phyloP scores from a whole-genome alignment of 805 yeast species.

The Candida boleticola region DNA sequence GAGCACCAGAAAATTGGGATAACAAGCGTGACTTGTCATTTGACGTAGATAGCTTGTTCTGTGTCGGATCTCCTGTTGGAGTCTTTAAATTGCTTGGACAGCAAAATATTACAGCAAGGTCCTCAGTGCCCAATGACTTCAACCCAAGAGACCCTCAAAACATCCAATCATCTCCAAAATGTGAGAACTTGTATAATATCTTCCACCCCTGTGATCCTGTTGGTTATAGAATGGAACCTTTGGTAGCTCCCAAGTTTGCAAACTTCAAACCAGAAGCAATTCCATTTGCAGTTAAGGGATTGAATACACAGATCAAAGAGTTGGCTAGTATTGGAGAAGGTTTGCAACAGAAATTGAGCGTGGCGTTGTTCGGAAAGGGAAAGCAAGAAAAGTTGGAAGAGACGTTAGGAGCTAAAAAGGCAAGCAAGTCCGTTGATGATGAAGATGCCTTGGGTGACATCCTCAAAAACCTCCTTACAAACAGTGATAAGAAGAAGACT shows the following conservation, averaged over 20 bases:
- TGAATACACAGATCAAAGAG: constrained; percentile 50
- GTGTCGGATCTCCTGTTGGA: constrained; percentile 90
- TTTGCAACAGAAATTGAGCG: constrained; percentile 27
- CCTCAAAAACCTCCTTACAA: constrained; percentile 20
- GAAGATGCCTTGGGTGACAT: constrained; percentile 45
- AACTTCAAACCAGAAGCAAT: constrained; percentile 53
- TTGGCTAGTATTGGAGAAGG: constrained; percentile 39
- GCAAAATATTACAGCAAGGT: constrained; percentile 51
- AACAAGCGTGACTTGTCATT: constrained; percentile 51
- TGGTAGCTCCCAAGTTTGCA: constrained; percentile 52
- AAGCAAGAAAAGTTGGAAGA: constrained; percentile 5
- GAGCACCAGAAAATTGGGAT: constrained; percentile 12
- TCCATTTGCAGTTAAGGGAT: constrained; percentile 52
- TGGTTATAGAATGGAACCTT: constrained; percentile 86
- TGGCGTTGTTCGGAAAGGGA: neutral
- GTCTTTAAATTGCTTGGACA: constrained; percentile 74
- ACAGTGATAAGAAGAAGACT: constrained; percentile 14
- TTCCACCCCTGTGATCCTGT: constrained; percentile 93
- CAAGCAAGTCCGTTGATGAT: constrained; percentile 12
- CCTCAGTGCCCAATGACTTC: constrained; percentile 16
- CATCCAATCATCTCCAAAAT: constrained; percentile 47
- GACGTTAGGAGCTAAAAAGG: neutral
- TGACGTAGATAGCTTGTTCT: constrained; percentile 70
- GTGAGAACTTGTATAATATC: constrained; percentile 70
- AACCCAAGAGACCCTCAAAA: constrained; percentile 18